Base-by-base conservation (phyloP, 2,329 filamentous ascomycete species). In the Trichophyton mentagrophytes region DNA sequence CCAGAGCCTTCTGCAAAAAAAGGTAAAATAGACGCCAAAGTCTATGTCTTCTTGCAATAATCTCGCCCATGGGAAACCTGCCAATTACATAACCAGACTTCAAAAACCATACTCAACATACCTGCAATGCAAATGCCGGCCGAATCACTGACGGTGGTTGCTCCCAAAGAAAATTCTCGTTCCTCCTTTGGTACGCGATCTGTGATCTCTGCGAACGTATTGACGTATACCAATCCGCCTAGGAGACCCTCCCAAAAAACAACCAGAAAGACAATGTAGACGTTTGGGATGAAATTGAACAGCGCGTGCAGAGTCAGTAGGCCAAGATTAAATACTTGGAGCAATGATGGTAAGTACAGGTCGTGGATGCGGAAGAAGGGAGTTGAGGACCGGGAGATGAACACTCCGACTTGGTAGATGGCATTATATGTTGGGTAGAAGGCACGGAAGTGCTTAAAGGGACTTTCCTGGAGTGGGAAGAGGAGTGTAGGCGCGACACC, bases 351-450 rank as follows among this genome's bases (percentile, higher is more conserved):
- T 0, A 89, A 67, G 70, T 97, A 97, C 1, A 97, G 80, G 57
- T 84, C 78, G 67, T 87, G 88, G 47, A 97, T 81, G 30, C 91
- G 86, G 66, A 95, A 71, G 72, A 96, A 95, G 0, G 92, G 90
- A 0, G 89, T 90, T 0, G 90, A 95, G 0, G 90, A 95, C 15
- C 93, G 86, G 0, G 92, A 96, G 67, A 97, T 83, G 76, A 97
- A 97, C 64, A 97, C 93, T 60, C 93, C 93, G 2, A 91, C 78
- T 77, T 99, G 92, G 73, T 99, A 97, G 63, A 97, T 86, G 61
- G 95, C 91, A 65, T 88, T 88, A 73, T 99, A 99, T 64, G 92
- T 89, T 0, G 92, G 91, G 69, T 99, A 99, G 72, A 96, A 97
- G 36, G 86, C 87, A 46, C 92, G 86, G 71, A 85, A 93, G 66